Base-by-base conservation (phyloP, 768 basidiomycete species). In the Termitomyces sp. region DNA sequence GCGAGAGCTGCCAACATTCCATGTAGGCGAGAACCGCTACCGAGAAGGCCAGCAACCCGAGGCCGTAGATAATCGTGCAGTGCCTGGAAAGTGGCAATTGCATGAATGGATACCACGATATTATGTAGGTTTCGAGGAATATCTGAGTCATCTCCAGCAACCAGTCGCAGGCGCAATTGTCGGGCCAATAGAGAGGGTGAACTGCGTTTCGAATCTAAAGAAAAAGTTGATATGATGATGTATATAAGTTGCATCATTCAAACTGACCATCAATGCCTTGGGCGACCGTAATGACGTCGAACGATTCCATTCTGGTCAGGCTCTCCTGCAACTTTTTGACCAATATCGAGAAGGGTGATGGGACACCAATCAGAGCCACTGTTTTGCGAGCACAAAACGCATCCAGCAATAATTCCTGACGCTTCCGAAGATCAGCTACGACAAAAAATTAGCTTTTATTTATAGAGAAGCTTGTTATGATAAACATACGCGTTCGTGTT, bases 241-340 rank as follows among this genome's bases (percentile, higher is more conserved):
- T 32, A 25, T 60, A 58, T 7, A 56, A 54, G 14, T 29, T n/a
- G 38, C 17, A 64, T 60, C 31, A 43, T 14, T 15, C 10, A 47
- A 48, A 72, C 83, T 65, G 63, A 94, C 93, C 91, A 68, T 96
- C 94, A 63, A 80, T 84, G 47, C 85, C 88, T 72, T 87, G 91
- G 25, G 91, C 84, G 2, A 96, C 91, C 0, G 94, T 95, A 49
- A 91, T 85, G 8, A 99, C 97, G 45, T 98, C 95, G 64, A 97
- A 98, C 14, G 88, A 87, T 71, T 99, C 97, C 86, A 98, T 91
- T 66, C 94, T 80, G 11, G 97, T 97, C 29, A 99, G 75, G 71
- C 91, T 92, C 74, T 99, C 97, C 72, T 98, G 97, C 38, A 99
- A 74, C 66, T 96, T 95, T 81, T 96, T 98, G 57, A 98, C 94